Conservation (phyloP, 805 yeast genomes). For the Yueomyces sinensis region DNA sequence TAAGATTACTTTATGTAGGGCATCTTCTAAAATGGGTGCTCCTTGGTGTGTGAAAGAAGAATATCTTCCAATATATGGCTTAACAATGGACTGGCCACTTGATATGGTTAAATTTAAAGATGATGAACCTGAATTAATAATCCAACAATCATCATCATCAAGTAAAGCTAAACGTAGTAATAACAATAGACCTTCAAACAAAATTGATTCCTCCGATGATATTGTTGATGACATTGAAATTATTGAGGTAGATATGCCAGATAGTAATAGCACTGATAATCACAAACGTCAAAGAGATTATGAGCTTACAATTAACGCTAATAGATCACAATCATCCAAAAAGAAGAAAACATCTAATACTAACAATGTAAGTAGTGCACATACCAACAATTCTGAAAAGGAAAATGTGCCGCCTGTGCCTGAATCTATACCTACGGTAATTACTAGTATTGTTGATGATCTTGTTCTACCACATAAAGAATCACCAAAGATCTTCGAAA, state of each 20-base stretch:
- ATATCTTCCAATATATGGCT: slow-evolving; percentile 29
- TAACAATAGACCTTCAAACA: not conserved
- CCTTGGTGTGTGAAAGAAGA: slow-evolving; percentile 89
- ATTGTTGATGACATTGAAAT: not conserved
- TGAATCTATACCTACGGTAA: slow-evolving; percentile 1
- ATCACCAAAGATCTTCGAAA: slow-evolving; percentile 9
- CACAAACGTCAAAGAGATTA: not conserved
- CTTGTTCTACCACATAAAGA: slow-evolving; percentile 14
- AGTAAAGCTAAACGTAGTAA: not conserved
- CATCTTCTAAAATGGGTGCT: slow-evolving; percentile 78
- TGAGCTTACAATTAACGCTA: not conserved
- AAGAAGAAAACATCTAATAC: not conserved
- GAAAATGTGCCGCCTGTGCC: not conserved
- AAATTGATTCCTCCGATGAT: not conserved
- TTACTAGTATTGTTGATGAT: slow-evolving; percentile 18
- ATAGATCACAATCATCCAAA: not conserved
- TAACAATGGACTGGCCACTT: slow-evolving; percentile 23
- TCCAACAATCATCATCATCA: not conserved
- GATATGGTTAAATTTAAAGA: slow-evolving; percentile 21
- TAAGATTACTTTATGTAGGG: slow-evolving; percentile 50
- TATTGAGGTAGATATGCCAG: not conserved
- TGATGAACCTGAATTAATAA: slow-evolving; percentile 9
- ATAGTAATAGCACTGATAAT: not conserved
- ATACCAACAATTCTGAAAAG: not conserved
- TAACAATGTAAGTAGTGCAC: not conserved